These are phyloP conservation scores for Castanospermum australe DNA, from an alignment of 306 rosid genomes.

Conservation along the genomic window DNA sequence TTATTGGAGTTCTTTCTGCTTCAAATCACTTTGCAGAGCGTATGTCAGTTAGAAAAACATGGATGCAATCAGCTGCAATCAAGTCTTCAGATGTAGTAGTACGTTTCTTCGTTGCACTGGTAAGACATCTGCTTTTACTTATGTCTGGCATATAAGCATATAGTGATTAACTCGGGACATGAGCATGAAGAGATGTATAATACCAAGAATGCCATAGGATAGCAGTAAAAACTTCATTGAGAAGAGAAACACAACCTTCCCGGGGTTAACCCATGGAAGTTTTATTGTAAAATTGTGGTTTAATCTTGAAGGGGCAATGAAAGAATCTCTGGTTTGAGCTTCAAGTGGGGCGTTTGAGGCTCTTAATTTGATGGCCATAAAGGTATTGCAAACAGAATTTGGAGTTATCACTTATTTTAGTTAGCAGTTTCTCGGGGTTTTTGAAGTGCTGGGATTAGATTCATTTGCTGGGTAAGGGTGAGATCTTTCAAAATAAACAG, in stretches of 20 bases:
- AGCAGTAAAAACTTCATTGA: neutral
- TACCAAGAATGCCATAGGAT: neutral
- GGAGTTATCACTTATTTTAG: neutral
- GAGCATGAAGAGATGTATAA: neutral
- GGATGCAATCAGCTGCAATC: constrained; percentile 85
- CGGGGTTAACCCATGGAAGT: neutral
- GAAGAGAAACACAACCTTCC: neutral
- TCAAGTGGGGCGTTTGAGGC: neutral
- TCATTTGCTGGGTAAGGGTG: neutral
- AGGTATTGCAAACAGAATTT: constrained; percentile 12
- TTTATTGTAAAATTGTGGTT: neutral
- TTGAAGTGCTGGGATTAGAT: neutral
- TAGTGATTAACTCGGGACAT: constrained; percentile 6
- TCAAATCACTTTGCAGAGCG: constrained; percentile 94
- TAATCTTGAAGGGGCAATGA: neutral
- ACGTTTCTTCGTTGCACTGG: constrained; percentile 94
- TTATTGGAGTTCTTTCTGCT: constrained; percentile 87
- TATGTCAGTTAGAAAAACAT: constrained; percentile 89
- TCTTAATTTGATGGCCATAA: constrained; percentile 6
- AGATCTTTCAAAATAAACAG: neutral
- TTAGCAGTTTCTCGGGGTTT: neutral
- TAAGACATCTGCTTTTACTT: constrained; percentile 41
- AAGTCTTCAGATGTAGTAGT: constrained; percentile 68
- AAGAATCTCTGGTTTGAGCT: neutral
- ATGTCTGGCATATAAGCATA: constrained; percentile 4